Conservation (phyloP, 176 grass and related monocot species). For the Triticum turgidum region DNA sequence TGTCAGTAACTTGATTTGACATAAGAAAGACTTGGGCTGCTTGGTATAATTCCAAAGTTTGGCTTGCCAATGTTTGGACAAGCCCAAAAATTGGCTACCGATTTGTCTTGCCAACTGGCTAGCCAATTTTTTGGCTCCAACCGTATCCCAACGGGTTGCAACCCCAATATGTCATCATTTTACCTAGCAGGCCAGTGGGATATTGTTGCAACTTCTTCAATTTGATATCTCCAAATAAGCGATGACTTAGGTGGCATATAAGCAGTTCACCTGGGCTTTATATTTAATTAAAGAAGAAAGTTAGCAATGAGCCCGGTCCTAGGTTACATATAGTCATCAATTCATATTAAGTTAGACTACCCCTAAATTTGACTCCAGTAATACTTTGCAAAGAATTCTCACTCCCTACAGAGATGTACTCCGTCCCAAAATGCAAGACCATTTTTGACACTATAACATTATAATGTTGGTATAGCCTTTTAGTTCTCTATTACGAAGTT, state of each 20-base stretch:
- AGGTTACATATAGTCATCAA: background rate
- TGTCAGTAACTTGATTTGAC: background rate
- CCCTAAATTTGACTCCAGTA: background rate
- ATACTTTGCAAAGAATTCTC: background rate
- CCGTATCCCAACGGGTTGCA: background rate
- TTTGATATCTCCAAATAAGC: background rate
- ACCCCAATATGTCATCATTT: background rate
- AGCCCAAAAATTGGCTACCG: background rate
- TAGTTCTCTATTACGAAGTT: slow-evolving; percentile 9
- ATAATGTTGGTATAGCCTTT: background rate
- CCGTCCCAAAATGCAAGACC: too few relatives aligned
- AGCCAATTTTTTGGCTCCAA: background rate
- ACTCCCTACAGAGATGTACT: background rate
- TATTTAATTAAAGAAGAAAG: background rate
- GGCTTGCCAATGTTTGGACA: background rate
- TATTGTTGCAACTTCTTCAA: background rate
- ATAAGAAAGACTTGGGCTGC: slow-evolving; percentile 2
- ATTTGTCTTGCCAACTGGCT: background rate
- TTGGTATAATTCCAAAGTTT: background rate
- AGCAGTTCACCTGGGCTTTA: background rate
- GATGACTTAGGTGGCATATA: background rate
- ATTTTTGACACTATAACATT: background rate
- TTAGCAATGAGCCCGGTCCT: background rate
- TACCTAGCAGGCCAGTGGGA: background rate
- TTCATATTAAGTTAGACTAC: background rate